Evolutionary conservation across 169 alveolate species (phyloP), one percentile per base, ranked within the genome.

Genomic region (Neospora caninum): DNA sequence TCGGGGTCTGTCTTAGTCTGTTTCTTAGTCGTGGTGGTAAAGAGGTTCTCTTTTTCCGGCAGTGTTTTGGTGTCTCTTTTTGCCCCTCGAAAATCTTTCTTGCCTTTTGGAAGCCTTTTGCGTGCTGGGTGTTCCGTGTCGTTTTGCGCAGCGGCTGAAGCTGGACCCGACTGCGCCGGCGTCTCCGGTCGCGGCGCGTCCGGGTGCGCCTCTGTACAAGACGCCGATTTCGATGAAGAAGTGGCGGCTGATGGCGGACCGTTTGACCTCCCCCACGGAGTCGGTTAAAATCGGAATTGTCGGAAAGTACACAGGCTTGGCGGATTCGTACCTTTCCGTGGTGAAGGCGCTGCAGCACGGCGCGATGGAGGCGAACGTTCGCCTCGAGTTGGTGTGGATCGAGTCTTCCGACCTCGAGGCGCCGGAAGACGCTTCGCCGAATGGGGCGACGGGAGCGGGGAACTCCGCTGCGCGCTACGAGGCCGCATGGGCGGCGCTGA

Each of bases 261-360:
- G 94, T 0, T 34, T 92, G 86, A 31, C 88, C 43, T 41, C 69
- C 31, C 78, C 93, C 45, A 36, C 91, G 91, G 96, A 87, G 83
- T 39, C 39, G 58, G 98, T 97, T 38, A 94, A 93, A 27, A 98
- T 98, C 29, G 99, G 99, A 16, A 95, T 99, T 6, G 99, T 98
- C 39, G 99, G 99, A 64, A 98, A 98, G 95, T 98, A 99, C 94
- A 98, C 98, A 80, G 99, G 98, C 36, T 96, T 97, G n/a, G 96
- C 96, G 49, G 99, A 99, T 94, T 96, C 99, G 9, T 99, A 99
- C 93, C 92, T 99, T 42, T 98, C 99, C 10, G 98, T 99, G 39
- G 94, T 98, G 70, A 98, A 98, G 92, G 98, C 99, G n/a, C 96
- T 99, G 64, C 97, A 98, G 92, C 99, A 98, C 96, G 98, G 99